Conservation (phyloP, 2,329 filamentous ascomycete species). For the Huntiella decipiens region DNA sequence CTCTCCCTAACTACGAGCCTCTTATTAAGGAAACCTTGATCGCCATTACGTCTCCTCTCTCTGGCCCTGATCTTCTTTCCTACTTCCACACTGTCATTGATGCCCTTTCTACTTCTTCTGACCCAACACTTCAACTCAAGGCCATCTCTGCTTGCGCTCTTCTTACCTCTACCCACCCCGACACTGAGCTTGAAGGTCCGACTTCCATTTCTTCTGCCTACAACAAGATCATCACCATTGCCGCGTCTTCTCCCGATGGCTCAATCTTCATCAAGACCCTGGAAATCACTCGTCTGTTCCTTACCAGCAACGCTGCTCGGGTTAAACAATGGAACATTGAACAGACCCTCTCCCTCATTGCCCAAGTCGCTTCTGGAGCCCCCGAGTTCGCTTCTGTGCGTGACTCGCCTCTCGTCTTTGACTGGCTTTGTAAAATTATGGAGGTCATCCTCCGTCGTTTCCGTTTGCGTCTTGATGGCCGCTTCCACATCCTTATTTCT, state of each 20-base stretch:
- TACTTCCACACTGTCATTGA: conserved; percentile 23
- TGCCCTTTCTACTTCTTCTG: conserved; percentile 16
- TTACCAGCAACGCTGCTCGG: conserved; percentile 29
- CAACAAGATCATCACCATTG: conserved; percentile 19
- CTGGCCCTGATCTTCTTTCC: conserved; percentile 17
- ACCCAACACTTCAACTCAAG: conserved; percentile 23
- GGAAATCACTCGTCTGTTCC: conserved; percentile 24
- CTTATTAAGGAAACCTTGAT: conserved; percentile 18
- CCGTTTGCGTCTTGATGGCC: conserved; percentile 40
- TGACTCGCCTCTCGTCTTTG: conserved; percentile 22
- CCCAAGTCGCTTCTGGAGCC: conserved; percentile 23
- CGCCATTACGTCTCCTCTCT: conserved; percentile 18
- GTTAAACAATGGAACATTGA: conserved; percentile 43
- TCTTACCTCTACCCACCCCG: neutral
- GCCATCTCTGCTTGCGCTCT: conserved; percentile 25
- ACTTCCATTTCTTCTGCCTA: conserved; percentile 25
- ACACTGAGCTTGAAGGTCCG: conserved; percentile 12
- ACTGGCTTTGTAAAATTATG: conserved; percentile 32
- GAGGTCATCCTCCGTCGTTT: conserved; percentile 40
- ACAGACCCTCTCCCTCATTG: conserved; percentile 22
- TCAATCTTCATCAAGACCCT: conserved; percentile 21
- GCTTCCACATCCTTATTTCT: conserved; percentile 38
- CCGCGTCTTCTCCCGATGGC: conserved; percentile 6
- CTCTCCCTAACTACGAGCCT: conserved; percentile 13
- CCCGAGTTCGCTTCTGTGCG: conserved; percentile 15